A percentile compares a stretch with the other conserved stretches of the same genome.
Evolutionary conservation across 768 basidiomycete genomes (phyloP).

Genomic region (Amanita phalloides): DNA sequence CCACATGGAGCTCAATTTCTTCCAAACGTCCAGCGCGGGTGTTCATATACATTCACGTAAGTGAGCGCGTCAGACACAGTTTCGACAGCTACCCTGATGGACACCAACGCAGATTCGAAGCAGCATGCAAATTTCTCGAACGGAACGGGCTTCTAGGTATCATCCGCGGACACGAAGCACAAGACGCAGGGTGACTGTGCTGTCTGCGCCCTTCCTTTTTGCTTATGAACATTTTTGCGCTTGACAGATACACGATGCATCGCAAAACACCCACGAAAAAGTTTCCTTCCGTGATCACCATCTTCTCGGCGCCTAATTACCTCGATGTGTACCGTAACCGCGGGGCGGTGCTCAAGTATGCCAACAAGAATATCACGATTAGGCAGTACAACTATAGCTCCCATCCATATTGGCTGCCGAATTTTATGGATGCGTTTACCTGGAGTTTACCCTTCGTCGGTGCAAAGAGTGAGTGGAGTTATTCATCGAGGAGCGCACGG

Average conservation of each 20-base stretch:
- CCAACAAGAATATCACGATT: conserved; percentile 93
- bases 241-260: conserved; percentile 78
- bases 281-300: conserved; percentile 94
- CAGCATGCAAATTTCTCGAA: conserved; percentile 89
- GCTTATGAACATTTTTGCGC: conserved; percentile 1
- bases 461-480: conserved; percentile 67
- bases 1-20: conserved; percentile 51
- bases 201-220: background rate
- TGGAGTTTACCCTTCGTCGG: conserved; percentile 98
- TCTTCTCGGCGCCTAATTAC: conserved; percentile 96
- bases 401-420: conserved; percentile 94
- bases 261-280: conserved; percentile 90
- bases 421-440: conserved; percentile 97
- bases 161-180: conserved; percentile 94
- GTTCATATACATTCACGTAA: conserved; percentile 88
- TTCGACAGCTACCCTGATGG: background rate
- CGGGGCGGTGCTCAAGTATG: conserved; percentile 94
- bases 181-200: conserved; percentile 65
- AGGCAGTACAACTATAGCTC: conserved; percentile 72
- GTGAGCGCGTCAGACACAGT: conserved; percentile 13
- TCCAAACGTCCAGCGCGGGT: conserved; percentile 83
- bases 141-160: conserved; percentile 86
- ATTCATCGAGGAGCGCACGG: conserved; percentile 7
- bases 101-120: conserved; percentile 44
- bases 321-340: conserved; percentile 96